Conservation (phyloP, 2,329 filamentous ascomycete species). For the Pseudocercospora fijiensis region DNA sequence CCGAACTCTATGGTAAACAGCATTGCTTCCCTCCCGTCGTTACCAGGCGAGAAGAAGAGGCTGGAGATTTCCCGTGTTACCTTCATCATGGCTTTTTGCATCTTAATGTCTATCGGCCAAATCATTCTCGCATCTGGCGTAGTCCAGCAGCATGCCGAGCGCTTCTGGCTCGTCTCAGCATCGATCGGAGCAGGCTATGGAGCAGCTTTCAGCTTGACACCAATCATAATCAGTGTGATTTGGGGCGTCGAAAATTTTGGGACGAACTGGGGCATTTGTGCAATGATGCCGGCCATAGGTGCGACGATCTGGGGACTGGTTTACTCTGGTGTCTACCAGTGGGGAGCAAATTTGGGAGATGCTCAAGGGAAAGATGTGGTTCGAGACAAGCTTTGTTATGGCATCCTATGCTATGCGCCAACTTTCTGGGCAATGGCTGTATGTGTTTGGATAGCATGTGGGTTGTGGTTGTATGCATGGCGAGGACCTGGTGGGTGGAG, state of each 20-base stretch:
- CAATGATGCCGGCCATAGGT: conserved; percentile 83
- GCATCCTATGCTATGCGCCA: conserved; percentile 72
- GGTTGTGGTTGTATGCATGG: conserved; percentile 76
- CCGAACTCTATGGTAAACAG: conserved; percentile 46
- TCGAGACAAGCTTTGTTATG: conserved; percentile 69
- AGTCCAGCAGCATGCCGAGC: conserved; percentile 69
- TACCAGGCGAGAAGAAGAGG: conserved; percentile 29
- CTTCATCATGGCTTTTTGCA: conserved; percentile 74
- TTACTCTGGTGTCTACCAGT: conserved; percentile 80
- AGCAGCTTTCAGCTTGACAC: conserved; percentile 75
- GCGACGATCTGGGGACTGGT: conserved; percentile 86
- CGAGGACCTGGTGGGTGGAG: conserved; percentile 74
- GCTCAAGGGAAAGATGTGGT: conserved; percentile 37
- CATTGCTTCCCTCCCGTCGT: conserved; percentile 38
- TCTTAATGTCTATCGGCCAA: conserved; percentile 72
- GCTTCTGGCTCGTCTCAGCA: conserved; percentile 83
- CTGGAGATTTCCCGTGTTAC: conserved; percentile 72
- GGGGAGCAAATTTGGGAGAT: conserved; percentile 52
- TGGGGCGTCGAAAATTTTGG: conserved; percentile 99
- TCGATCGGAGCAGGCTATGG: conserved; percentile 90
- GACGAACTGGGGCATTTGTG: conserved; percentile 95
- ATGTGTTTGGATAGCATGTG: conserved; percentile 75
- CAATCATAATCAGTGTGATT: conserved; percentile 88
- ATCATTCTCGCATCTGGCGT: conserved; percentile 73
- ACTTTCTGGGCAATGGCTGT: conserved; percentile 85